Evolutionary conservation across 2,329 filamentous ascomycete species (phyloP).

Genomic region (Hypoxylon sp.): DNA sequence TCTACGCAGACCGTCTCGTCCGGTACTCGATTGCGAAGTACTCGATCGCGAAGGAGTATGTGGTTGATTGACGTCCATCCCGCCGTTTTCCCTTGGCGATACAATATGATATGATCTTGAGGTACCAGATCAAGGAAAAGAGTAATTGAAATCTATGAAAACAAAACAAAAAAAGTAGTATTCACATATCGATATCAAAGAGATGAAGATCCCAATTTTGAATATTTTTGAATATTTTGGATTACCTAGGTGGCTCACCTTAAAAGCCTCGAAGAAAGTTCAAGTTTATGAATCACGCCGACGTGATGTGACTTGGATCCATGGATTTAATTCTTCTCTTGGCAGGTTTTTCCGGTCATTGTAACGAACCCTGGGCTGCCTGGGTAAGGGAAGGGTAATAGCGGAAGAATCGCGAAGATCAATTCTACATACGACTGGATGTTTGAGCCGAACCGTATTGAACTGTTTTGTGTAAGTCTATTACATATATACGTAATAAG

Average conservation of each 20-base stretch:
- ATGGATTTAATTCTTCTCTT: slow-evolving; percentile 41
- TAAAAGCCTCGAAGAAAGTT: slow-evolving; percentile 3
- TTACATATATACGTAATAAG: neutral
- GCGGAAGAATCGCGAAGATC: neutral
- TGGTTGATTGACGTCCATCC: slow-evolving; percentile 24
- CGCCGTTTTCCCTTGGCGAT: slow-evolving; percentile 5
- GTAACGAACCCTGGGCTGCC: neutral
- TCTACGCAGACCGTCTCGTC: slow-evolving; percentile 11
- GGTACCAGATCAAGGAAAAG: neutral
- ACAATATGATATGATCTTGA: slow-evolving; percentile 1
- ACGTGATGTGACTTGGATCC: slow-evolving; percentile 1
- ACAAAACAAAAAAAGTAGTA: neutral
- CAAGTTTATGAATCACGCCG: slow-evolving; percentile 3
- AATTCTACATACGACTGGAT: neutral
- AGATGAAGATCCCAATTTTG: slow-evolving; percentile 7
- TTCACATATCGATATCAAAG: neutral
- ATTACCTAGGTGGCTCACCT: neutral
- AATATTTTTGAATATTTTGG: neutral
- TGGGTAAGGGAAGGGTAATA: neutral
- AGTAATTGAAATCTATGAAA: neutral
- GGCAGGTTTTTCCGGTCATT: slow-evolving; percentile 38
- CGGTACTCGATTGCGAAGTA: slow-evolving; percentile 13
- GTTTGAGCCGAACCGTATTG: slow-evolving; percentile 16
- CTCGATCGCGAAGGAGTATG: slow-evolving; percentile 13
- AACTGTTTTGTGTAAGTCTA: neutral